Percentiles rank a stretch among this genome's conserved stretches.
Evolutionary conservation across 352 stramenopile genomes (phyloP).

Genomic region (Phytophthora litchii): DNA sequence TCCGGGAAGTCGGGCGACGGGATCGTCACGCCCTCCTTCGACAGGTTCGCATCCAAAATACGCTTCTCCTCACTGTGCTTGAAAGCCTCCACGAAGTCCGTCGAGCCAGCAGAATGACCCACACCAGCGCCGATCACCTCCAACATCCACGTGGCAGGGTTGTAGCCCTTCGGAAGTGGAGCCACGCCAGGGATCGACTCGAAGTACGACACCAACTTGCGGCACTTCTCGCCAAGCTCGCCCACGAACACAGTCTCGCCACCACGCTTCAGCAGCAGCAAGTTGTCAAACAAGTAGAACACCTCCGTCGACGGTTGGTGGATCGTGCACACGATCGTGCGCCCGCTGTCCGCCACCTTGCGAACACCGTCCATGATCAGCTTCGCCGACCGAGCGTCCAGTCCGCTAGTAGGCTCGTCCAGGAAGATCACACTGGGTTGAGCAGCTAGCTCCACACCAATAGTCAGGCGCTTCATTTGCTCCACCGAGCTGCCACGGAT

Average conservation of each 20-base stretch:
- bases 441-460: constrained; percentile 6
- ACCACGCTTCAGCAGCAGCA: no score
- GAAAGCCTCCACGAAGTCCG: no score
- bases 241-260: no score
- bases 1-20: no score
- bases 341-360: constrained; percentile 68
- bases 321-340: constrained; percentile 89
- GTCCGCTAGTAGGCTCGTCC: constrained; percentile 25
- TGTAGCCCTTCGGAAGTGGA: constrained; percentile 31
- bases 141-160: constrained; percentile 55
- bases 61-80: no score
- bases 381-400: constrained; percentile 21
- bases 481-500: constrained; percentile 8
- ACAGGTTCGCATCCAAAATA: no score
- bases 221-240: no score
- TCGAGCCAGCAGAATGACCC: no score
- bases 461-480: constrained; percentile 16
- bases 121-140: constrained; percentile 25
- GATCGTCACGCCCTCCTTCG: no score
- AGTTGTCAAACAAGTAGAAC: constrained; percentile 87
- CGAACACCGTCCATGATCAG: constrained; percentile 65
- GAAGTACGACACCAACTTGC: no score
- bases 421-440: constrained; percentile 28
- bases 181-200: constrained; percentile 18
- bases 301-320: constrained; percentile 89